Evolutionary conservation across 163 green algal genomes (phyloP).

Genomic region (Trebouxia gelatinosa): DNA sequence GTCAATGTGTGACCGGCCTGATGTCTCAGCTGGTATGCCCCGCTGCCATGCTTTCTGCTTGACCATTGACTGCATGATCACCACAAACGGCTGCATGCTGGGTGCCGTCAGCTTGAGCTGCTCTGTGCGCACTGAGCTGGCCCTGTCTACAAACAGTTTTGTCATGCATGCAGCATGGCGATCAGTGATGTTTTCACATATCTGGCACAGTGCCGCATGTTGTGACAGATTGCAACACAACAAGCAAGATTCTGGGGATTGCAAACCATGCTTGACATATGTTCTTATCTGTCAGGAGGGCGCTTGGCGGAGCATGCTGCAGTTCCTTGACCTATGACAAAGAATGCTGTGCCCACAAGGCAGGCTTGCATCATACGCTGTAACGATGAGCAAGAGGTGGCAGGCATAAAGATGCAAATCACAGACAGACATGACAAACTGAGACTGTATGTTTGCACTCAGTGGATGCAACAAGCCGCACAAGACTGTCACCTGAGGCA

Average conservation of each 20-base stretch:
- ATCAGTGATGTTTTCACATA: too few relatives aligned
- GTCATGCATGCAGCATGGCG: too few relatives aligned
- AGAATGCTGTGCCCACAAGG: too few relatives aligned
- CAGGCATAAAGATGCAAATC: not conserved
- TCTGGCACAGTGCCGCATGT: too few relatives aligned
- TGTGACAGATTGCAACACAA: too few relatives aligned
- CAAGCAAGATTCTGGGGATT: too few relatives aligned
- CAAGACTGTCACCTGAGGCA: not conserved
- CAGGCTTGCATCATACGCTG: not conserved
- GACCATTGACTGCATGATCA: not conserved
- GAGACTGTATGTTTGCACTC: not conserved
- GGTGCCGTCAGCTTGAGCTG: slow-evolving; percentile 18
- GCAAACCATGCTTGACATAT: too few relatives aligned
- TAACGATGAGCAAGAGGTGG: not conserved
- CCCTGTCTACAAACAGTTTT: slow-evolving; percentile 8
- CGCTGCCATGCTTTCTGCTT: not conserved
- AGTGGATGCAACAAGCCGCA: not conserved
- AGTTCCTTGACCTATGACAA: too few relatives aligned
- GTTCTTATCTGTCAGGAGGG: too few relatives aligned
- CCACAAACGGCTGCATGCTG: slow-evolving; percentile 11
- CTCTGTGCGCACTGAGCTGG: slow-evolving; percentile 9
- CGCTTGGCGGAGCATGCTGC: too few relatives aligned
- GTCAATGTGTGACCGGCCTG: not conserved
- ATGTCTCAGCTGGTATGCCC: not conserved
- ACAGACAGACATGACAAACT: not conserved